Evolutionary conservation across 805 yeast genomes (phyloP).

Genomic region (Kazachstania bromeliacearum): DNA sequence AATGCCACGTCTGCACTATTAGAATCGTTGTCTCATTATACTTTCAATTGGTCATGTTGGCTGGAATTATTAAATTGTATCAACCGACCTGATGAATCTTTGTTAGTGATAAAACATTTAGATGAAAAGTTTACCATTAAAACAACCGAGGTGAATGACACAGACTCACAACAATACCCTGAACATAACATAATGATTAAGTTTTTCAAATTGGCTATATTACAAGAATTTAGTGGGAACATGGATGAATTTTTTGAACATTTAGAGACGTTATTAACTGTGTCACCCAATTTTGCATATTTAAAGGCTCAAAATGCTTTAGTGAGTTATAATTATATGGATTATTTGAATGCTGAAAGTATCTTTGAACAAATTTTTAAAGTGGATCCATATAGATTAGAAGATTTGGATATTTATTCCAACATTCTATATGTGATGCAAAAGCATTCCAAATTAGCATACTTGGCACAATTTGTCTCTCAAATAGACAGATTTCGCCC

Average conservation of each 20-base stretch:
- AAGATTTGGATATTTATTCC: conserved; percentile 89
- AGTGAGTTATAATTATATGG: conserved; percentile 73
- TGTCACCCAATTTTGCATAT: conserved; percentile 67
- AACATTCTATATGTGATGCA: conserved; percentile 92
- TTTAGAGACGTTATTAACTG: conserved; percentile 38
- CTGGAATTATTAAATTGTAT: conserved; percentile 60
- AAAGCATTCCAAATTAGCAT: conserved; percentile 72
- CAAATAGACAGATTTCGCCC: conserved; percentile 81
- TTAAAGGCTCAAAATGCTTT: conserved; percentile 76
- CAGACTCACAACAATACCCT: conserved; percentile 10
- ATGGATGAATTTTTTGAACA: conserved; percentile 43
- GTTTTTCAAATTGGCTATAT: conserved; percentile 56
- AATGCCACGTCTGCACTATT: conserved; percentile 55
- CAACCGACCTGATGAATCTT: conserved; percentile 53
- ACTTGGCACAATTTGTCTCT: conserved; percentile 75
- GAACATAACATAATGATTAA: conserved; percentile 31
- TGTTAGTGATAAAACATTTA: conserved; percentile 31
- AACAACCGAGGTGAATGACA: conserved; percentile 5
- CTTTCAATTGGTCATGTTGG: conserved; percentile 95
- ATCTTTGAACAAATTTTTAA: conserved; percentile 66
- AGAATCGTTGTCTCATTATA: conserved; percentile 55
- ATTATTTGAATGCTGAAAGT: conserved; percentile 69
- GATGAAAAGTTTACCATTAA: conserved; percentile 20
- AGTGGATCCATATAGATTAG: conserved; percentile 76
- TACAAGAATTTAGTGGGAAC: conserved; percentile 56